A percentile compares a stretch with the other conserved stretches of the same genome.
phyloP scores from a whole-genome alignment of 2,329 filamentous ascomycete genomes.

The Ascochyta clinopodiicola region DNA sequence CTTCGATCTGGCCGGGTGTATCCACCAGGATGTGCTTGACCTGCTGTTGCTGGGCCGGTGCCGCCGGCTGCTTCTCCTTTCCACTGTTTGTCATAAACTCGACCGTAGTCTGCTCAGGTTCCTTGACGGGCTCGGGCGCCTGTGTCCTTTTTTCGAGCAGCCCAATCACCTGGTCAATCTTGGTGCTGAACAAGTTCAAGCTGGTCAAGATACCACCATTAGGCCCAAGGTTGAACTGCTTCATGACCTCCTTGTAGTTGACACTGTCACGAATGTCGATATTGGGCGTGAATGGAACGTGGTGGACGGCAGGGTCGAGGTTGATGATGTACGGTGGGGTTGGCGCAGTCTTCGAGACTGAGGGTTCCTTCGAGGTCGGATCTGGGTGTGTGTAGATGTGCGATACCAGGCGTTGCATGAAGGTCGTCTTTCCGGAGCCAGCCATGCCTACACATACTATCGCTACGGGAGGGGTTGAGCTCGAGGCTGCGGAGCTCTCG shows the following conservation, averaged over 20 bases:
- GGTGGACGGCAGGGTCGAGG: conserved; percentile 91
- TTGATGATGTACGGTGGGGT: conserved; percentile 93
- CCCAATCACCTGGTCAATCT: conserved; percentile 91
- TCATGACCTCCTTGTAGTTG: conserved; percentile 99
- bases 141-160: conserved; percentile 87
- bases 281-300: conserved; percentile 93
- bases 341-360: conserved; percentile 36
- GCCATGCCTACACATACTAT: conserved; percentile 98
- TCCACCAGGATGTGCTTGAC: conserved; percentile 87
- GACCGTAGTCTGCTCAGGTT: conserved; percentile 42
- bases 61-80: conserved; percentile 30
- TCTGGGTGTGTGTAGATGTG: conserved; percentile 82
- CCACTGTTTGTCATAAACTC: conserved; percentile 46
- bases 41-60: conserved; percentile 60
- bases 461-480: conserved; percentile 64
- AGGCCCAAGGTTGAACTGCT: conserved; percentile 95
- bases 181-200: conserved; percentile 95
- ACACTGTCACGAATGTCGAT: conserved; percentile 99
- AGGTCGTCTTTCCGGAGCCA: conserved; percentile 98
- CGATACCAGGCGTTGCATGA: conserved; percentile 98
- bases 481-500: conserved; percentile 17
- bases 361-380: conserved; percentile 36
- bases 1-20: conserved; percentile 97
- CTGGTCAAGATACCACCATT: conserved; percentile 97
- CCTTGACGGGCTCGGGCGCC: conserved; percentile 51